Evolutionary conservation across 2,329 filamentous ascomycete genomes (phyloP), one percentile per base, ranked within the genome.

Genomic region (Plenodomus lindquistii): DNA sequence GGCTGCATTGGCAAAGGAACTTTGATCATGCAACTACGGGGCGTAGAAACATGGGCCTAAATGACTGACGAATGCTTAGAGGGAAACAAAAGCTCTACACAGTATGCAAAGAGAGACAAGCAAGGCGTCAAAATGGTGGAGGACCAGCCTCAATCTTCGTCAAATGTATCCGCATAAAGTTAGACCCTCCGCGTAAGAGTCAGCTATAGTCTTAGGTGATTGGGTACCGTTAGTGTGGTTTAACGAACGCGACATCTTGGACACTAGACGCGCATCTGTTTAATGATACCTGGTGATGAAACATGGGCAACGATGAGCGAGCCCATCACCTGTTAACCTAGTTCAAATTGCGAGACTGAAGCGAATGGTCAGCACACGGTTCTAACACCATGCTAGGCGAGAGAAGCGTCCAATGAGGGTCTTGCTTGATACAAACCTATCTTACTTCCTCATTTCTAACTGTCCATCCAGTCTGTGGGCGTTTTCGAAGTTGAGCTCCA

Each of bases 121-220:
- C 62, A 60, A 65, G 56, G 64, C 59, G 57, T 66, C 42, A 31
- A 47, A 21, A 35, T 55, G 59, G 47, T 58, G 46, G 44, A 53
- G 48, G 47, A 55, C 52, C 54, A 57, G 54, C 48, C 44, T 58
- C 45, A 57, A 46, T 45, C 41, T 62, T 71, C 69, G 69, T 67
- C 57, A 67, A 70, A 45, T 36, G 45, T 55, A 43, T 40, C 67
- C 57, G 20, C 13, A 57, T 60, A 29, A 15, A 53, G 64, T 41
- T 60, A 68, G 65, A 52, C 43, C 27, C 46, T 57, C 46, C 54
- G 43, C 57, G 5, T 27, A 19, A 29, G 48, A 42, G 35, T 69
- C 63, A 61, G 55, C 47, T 66, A 61, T 42, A 37, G 37, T 15
- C 20, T 13, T 15, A 31, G 21, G 40, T 66, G 50, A 70, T 70